Evolutionary conservation across 371 early-diverging fungal genomes (phyloP), one percentile per base, ranked within the genome.

Genomic region (Mortierella sp.): DNA sequence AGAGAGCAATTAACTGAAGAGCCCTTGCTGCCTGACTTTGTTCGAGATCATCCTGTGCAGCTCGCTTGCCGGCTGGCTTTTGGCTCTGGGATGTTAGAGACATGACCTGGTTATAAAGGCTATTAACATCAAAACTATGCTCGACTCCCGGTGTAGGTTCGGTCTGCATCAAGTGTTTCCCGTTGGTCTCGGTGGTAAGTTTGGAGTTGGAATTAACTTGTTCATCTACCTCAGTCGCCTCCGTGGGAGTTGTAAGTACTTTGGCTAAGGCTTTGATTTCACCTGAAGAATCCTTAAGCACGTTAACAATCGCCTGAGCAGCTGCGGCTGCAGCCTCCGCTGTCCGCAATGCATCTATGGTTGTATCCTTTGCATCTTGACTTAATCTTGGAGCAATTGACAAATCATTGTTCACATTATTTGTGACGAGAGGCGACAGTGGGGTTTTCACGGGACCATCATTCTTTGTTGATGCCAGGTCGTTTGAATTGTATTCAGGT

Each of bases 1-100:
- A 76, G 36, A 68, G 72, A n/a, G 82, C 82, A 58, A 81, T 81
- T 6, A 69, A 48, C 32, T 81, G 82, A 2, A 81, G 70, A 2
- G 82, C 82, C 16, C 60, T 65, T 8, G 82, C 82, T 15, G 82
- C 82, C 22, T 76, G 72, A 59, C 66, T 69, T 40, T 80, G 81
- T 16, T 78, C 79, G 43, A 73, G 58, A 1, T 48, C 67, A 7
- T 79, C 80, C 8, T 81, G 70, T 21, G 72, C 72, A 43, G 72
- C 58, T 53, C 75, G 41, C 33, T 80, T 75, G 40, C 69, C 22
- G 45, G 33, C 59, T 60, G 66, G 52, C 58, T 72, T 69, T 28
- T 67, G 69, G 38, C 58, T 64, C 57, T 65, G 78, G 2, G 80
- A 50, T 3, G 72, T 62, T 45, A 72, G 36, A 16, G 82, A 75